Conservation (phyloP, 371 early-diverging fungal species). For the Mortierella sp. region DNA sequence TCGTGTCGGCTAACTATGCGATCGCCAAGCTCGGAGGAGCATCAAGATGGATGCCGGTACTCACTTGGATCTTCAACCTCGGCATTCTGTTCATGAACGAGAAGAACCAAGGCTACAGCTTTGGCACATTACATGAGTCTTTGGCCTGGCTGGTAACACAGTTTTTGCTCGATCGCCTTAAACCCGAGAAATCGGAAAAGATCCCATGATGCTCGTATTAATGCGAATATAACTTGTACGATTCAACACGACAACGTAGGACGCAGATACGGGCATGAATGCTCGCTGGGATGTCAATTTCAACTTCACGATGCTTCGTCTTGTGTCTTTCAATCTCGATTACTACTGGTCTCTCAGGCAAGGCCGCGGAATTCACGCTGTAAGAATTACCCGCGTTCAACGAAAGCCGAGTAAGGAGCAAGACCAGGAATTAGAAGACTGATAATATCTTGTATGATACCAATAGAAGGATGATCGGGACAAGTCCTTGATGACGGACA, state of each 20-base stretch:
- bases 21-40: conserved; percentile 67
- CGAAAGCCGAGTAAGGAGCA: neutral
- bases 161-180: too few relatives aligned
- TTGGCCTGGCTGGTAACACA: conserved; percentile 78
- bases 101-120: conserved; percentile 76
- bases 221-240: neutral
- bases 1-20: conserved; percentile 71
- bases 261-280: conserved; percentile 70
- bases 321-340: conserved; percentile 94
- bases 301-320: conserved; percentile 90
- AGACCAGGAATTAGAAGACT: neutral
- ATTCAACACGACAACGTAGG: conserved; percentile 47
- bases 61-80: conserved; percentile 86
- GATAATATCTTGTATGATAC: too few relatives aligned
- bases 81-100: conserved; percentile 82
- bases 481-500: conserved; percentile 58
- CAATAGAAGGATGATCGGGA: conserved; percentile 60
- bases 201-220: too few relatives aligned
- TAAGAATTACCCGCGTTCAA: neutral
- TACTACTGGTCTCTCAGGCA: conserved; percentile 81
- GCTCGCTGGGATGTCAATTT: conserved; percentile 91
- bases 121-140: conserved; percentile 60
- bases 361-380: conserved; percentile 22
- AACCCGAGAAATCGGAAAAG: too few relatives aligned
- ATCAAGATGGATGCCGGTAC: conserved; percentile 66